phyloP scores from a whole-genome alignment of 1,139 yeast genomes.

The Hemisphaericaspora xylofermentans region DNA sequence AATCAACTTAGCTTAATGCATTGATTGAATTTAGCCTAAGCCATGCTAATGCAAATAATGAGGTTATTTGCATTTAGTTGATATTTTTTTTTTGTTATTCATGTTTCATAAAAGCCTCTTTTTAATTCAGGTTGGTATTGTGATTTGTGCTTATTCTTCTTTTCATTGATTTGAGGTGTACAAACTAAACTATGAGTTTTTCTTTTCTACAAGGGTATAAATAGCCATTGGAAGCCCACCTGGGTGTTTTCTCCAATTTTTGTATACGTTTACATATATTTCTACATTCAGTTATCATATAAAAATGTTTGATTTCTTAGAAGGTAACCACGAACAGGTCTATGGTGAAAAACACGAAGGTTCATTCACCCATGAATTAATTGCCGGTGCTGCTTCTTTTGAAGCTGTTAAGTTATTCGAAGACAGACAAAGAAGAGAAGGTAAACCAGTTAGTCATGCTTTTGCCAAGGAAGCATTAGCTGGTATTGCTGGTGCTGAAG shows the following conservation, averaged over 20 bases:
- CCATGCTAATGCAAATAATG: not conserved
- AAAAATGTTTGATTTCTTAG: slow-evolving; percentile 19
- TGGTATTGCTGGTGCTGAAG: slow-evolving; percentile 34
- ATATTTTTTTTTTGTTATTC: not conserved
- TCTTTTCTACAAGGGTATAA: not conserved
- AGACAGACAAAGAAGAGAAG: slow-evolving; percentile 34
- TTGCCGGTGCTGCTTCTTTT: slow-evolving; percentile 37
- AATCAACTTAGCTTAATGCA: not conserved
- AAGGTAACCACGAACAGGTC: slow-evolving; percentile 50
- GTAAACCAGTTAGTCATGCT: slow-evolving; percentile 31
- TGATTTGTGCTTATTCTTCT: not conserved
- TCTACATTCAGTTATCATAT: not conserved
- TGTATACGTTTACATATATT: not conserved
- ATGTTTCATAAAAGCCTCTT: not conserved
- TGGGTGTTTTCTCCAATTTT: too few species aligned
- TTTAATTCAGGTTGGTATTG: not conserved
- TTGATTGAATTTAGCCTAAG: not conserved
- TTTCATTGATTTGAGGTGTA: too few species aligned
- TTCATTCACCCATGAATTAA: slow-evolving; percentile 31
- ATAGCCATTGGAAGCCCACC: too few species aligned
- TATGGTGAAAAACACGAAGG: slow-evolving; percentile 33
- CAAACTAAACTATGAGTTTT: too few species aligned
- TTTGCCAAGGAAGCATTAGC: slow-evolving; percentile 32
- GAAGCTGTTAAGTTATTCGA: slow-evolving; percentile 34
- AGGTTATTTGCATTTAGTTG: not conserved